Conservation (phyloP, 129 eudicot genomes). For the Tagetes patula region DNA sequence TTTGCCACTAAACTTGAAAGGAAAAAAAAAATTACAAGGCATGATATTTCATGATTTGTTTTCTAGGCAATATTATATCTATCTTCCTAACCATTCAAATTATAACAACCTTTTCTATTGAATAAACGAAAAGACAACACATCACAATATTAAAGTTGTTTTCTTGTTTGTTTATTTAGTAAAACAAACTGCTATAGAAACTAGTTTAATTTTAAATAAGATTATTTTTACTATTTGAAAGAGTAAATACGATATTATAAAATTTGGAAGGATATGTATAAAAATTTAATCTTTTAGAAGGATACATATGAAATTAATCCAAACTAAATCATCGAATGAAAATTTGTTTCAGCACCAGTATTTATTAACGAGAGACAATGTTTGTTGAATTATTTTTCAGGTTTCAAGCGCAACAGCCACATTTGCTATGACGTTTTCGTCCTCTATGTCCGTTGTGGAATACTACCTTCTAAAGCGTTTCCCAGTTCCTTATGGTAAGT, state of each 20-base stretch:
- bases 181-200: neutral
- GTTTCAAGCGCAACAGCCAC: slow-evolving; percentile 99
- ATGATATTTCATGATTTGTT: neutral
- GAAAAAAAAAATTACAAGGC: neutral
- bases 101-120: too few species aligned
- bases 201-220: neutral
- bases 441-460: slow-evolving; percentile 96
- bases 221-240: neutral
- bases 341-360: neutral
- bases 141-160: neutral
- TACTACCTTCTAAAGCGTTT: slow-evolving; percentile 91
- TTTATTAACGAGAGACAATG: neutral
- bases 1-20: neutral
- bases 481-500: slow-evolving; percentile 88
- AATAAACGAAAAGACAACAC: too few species aligned
- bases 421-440: slow-evolving; percentile 94
- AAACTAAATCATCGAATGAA: too few species aligned
- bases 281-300: neutral
- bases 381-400: slow-evolving; percentile 32
- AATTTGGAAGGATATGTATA: neutral
- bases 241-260: neutral
- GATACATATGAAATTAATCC: neutral
- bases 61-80: neutral
- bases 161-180: neutral
- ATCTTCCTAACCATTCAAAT: neutral